A percentile compares a stretch with the other conserved stretches of the same genome.
phyloP scores from a whole-genome alignment of 352 stramenopile genomes.

The Aphanomyces stellatus region DNA sequence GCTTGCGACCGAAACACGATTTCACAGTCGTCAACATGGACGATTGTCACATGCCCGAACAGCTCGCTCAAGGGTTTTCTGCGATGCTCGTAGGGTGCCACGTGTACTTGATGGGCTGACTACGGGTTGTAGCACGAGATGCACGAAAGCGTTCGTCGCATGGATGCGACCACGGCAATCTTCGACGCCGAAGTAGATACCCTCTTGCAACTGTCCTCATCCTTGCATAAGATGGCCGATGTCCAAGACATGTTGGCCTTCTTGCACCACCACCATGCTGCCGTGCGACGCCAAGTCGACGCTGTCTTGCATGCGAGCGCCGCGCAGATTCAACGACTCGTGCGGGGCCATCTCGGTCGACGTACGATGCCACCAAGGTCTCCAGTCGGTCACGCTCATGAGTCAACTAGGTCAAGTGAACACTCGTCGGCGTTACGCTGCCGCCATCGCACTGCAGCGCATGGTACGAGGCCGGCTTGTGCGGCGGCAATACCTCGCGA shows the following conservation, averaged over 20 bases:
- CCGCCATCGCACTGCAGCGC: neutral
- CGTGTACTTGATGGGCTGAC: neutral
- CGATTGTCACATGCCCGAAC: neutral
- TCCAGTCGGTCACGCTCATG: too few species aligned
- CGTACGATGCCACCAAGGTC: neutral
- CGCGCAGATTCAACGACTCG: neutral
- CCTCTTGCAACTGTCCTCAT: neutral
- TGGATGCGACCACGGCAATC: neutral
- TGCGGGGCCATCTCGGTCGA: neutral
- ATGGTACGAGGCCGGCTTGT: neutral
- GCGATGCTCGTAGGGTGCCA: neutral
- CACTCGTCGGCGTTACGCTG: neutral
- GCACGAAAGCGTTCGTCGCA: neutral
- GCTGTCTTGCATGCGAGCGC: neutral
- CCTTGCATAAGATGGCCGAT: conserved; percentile 1
- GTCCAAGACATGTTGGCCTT: neutral
- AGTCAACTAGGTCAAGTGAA: too few species aligned
- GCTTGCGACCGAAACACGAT: neutral
- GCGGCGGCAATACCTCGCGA: neutral
- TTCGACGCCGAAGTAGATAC: neutral
- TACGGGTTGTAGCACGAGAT: neutral
- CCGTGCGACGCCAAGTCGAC: neutral
- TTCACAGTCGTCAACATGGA: neutral
- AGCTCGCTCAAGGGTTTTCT: neutral
- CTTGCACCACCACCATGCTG: neutral